Conservation (phyloP, 2,329 filamentous ascomycete genomes). For the Chrysoporthe puriensis region DNA sequence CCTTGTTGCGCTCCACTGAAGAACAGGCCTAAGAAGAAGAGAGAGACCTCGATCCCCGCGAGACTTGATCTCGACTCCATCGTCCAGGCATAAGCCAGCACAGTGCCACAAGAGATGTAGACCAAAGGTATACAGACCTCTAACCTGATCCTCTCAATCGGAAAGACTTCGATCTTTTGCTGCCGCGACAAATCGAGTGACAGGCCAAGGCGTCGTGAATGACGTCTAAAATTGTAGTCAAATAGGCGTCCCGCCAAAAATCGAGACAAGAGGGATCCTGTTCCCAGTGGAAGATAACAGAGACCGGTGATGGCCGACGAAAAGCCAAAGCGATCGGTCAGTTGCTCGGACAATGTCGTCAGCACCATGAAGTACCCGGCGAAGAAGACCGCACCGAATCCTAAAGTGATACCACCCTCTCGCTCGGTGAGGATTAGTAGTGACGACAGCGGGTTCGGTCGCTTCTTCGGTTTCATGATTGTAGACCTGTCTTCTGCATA, state of each 20-base stretch:
- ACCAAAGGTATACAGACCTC: constrained; percentile 31
- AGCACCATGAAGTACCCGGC: constrained; percentile 35
- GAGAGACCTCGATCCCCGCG: constrained; percentile 30
- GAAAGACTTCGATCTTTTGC: constrained; percentile 30
- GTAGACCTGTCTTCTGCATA: constrained; percentile 10
- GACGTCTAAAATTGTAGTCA: constrained; percentile 32
- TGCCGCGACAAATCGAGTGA: constrained; percentile 29
- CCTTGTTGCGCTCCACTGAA: constrained; percentile 31
- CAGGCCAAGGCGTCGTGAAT: constrained; percentile 27
- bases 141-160: constrained; percentile 32
- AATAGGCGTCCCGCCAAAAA: constrained; percentile 30
- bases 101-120: constrained; percentile 28
- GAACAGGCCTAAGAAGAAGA: constrained; percentile 34
- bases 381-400: constrained; percentile 33
- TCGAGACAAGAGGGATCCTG: constrained; percentile 30
- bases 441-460: constrained; percentile 35
- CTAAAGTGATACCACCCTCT: constrained; percentile 34
- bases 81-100: constrained; percentile 34
- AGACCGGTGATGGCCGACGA: constrained; percentile 28
- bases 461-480: constrained; percentile 20
- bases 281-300: constrained; percentile 31
- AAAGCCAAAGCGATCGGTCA: constrained; percentile 30
- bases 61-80: constrained; percentile 32
- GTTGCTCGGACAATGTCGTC: constrained; percentile 33
- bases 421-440: constrained; percentile 34